Evolutionary conservation across 495 filamentous ascomycete species (phyloP), one percentile per base, ranked within the genome.

Genomic region (Cenococcum geophilum): DNA sequence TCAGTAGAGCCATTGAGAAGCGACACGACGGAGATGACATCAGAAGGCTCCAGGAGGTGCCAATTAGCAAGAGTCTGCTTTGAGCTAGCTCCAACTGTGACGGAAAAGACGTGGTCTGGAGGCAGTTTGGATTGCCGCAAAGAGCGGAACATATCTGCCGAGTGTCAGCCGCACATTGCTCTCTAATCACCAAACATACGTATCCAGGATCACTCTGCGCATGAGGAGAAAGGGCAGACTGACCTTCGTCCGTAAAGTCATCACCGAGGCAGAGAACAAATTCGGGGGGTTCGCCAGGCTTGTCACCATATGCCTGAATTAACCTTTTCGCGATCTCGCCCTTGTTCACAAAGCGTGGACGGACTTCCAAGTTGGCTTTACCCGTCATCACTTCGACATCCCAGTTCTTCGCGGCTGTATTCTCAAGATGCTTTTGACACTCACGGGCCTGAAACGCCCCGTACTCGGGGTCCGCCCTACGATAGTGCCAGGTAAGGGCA

Each of bases 221-320:
- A 20, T 5, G 52, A 36, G 12, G 27, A 3, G 56, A 40, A 34
- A 20, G 42, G 22, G 0, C 1, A 43, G 55, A 56, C 82, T 77
- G 84, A 87, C 93, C 93, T 80, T 98, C 93, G 73, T 98, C 93
- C 11, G 93, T 97, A 60, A 91, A 93, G 67, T 98, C 93, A 73
- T 98, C 93, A 22, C 93, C 93, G 36, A 89, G 76, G 69, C 93
- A 98, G 42, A 97, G 75, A 25, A 92, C 84, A 64, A 97, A 96
- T 27, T 89, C 88, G 0, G 90, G 80, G 16, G 76, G 71, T 50
- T 80, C 71, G 14, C 68, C 75, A 14, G 53, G 48, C 11, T 63
- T 76, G 65, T 60, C 78, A 76, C 68, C 77, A 69, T 90, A 89
- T 4, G 83, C 81, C 21, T 79, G 74, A 52, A 96, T 82, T 36